Conservation (phyloP, 1,284 basidiomycete species). For the Puccinia triticina region DNA sequence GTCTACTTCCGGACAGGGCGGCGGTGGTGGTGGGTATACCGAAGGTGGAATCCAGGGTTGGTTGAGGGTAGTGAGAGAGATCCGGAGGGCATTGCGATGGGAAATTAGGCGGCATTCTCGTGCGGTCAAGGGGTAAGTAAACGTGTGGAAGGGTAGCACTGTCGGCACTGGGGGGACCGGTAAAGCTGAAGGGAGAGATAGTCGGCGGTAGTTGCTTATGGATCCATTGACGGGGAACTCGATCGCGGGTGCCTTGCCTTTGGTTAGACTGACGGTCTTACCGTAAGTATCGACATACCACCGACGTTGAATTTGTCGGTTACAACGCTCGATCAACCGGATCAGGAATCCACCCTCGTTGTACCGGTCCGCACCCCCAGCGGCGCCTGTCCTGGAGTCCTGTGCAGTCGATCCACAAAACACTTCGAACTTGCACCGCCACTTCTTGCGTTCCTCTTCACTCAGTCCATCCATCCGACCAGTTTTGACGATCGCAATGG, state of each 20-base stretch:
- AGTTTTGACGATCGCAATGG: conserved; percentile 61
- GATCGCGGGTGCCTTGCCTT: conserved; percentile 11
- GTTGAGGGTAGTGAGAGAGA: conserved; percentile 65
- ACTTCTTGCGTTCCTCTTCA: conserved; percentile 59
- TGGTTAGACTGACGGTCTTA: conserved; percentile 53
- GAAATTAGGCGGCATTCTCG: conserved; percentile 67
- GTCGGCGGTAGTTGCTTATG: conserved; percentile 57
- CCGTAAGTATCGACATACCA: conserved; percentile 66
- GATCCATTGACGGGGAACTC: conserved; percentile 38
- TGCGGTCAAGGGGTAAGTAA: conserved; percentile 66
- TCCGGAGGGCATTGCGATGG: conserved; percentile 67
- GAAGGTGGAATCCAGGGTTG: conserved; percentile 65
- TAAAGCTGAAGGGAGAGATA: conserved; percentile 62
- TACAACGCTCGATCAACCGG: conserved; percentile 66
- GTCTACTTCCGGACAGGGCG: conserved; percentile 59
- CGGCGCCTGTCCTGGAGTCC: conserved; percentile 53
- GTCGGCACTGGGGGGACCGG: conserved; percentile 64
- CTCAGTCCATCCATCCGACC: conserved; percentile 57
- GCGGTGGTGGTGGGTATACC: conserved; percentile 65
- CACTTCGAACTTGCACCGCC: conserved; percentile 62
- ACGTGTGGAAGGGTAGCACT: conserved; percentile 69
- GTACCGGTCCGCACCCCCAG: conserved; percentile 52
- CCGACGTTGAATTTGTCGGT: conserved; percentile 64
- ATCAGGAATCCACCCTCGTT: conserved; percentile 67
- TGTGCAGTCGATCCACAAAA: conserved; percentile 61